Percentiles rank a stretch among this genome's conserved stretches.
These are phyloP conservation scores for Senecio squalidus DNA, from an alignment of 140 eudicot species.

Conservation along the genomic window DNA sequence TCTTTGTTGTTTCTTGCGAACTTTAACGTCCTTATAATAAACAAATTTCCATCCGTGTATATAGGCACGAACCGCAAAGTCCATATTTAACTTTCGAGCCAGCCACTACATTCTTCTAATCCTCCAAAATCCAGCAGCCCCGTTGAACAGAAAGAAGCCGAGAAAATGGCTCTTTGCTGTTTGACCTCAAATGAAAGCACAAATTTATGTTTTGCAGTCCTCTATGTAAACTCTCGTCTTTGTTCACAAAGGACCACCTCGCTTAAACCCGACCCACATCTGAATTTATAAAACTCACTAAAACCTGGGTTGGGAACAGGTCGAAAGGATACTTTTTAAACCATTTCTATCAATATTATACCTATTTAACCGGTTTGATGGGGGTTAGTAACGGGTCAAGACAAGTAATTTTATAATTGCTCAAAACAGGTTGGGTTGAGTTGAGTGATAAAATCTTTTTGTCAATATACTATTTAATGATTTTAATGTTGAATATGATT, in stretches of 20 bases:
- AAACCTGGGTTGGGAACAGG: neutral
- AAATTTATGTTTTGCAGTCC: constrained; percentile 87
- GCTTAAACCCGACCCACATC: constrained; percentile 87
- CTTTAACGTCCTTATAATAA: constrained; percentile 69
- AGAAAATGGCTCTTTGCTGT: constrained; percentile 80
- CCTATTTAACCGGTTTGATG: neutral
- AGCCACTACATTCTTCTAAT: constrained; percentile 95
- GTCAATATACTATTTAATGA: too few species aligned
- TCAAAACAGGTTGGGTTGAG: too few species aligned
- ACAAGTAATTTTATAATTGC: too few species aligned
- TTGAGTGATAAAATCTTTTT: too few species aligned
- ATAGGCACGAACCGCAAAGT: constrained; percentile 90
- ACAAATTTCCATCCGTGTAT: constrained; percentile 85
- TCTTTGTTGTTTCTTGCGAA: constrained; percentile 83
- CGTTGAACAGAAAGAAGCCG: constrained; percentile 85
- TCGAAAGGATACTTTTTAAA: neutral
- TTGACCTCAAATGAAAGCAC: constrained; percentile 97
- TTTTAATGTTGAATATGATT: neutral
- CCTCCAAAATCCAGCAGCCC: constrained; percentile 98
- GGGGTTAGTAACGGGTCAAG: neutral
- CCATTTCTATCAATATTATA: neutral
- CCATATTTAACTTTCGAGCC: constrained; percentile 98
- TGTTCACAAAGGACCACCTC: constrained; percentile 86
- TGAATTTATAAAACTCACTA: constrained; percentile 21
- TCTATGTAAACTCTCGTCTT: constrained; percentile 81